Percentiles rank a stretch among this genome's conserved stretches.
phyloP scores from a whole-genome alignment of 2,329 filamentous ascomycete genomes.

The Acephala macrosclerotiorum region DNA sequence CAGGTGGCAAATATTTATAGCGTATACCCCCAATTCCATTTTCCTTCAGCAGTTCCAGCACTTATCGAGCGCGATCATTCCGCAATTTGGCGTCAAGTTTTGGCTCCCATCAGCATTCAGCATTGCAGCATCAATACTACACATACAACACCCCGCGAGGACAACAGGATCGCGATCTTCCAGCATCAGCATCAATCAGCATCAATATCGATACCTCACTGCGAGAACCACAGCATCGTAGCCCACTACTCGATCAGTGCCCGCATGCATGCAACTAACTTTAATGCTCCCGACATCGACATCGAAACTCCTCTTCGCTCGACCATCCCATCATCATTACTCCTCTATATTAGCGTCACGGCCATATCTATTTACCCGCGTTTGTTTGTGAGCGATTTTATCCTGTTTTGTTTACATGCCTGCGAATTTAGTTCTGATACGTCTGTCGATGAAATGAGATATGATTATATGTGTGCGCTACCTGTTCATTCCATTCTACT shows the following conservation, averaged over 20 bases:
- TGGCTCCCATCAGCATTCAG: neutral
- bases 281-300: neutral
- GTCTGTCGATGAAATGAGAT: neutral
- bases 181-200: neutral
- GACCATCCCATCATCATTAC: neutral
- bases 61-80: neutral
- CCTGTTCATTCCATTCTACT: neutral
- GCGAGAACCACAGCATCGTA: slow-evolving; percentile 8
- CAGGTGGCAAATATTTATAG: slow-evolving; percentile 16
- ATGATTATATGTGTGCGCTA: slow-evolving; percentile 6
- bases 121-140: slow-evolving; percentile 3
- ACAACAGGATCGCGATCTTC: slow-evolving; percentile 2
- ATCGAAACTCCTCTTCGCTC: neutral
- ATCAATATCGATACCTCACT: slow-evolving; percentile 10
- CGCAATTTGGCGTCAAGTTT: neutral
- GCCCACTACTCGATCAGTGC: too few species aligned
- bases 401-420: neutral
- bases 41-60: neutral
- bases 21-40: neutral
- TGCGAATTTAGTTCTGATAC: neutral
- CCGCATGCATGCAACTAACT: neutral
- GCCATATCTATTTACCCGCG: neutral
- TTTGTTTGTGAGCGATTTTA: neutral
- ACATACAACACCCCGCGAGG: neutral
- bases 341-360: neutral